Base-by-base conservation (phyloP, 2,329 filamentous ascomycete genomes). In the Hypoxylon sp. region DNA sequence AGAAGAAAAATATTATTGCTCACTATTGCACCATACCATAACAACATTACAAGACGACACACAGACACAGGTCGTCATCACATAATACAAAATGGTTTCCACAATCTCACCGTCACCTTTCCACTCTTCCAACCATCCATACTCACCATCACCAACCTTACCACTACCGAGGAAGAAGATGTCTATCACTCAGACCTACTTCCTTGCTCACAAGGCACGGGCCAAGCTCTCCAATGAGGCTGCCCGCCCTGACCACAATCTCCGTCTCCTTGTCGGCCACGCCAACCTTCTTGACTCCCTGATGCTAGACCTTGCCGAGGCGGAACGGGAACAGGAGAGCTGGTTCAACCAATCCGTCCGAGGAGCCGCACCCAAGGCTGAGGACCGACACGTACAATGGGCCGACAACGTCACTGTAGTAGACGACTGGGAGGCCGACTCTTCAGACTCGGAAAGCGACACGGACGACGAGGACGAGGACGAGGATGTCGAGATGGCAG, bases 151-250 rank as follows among this genome's bases (percentile, higher is more conserved):
- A 64, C 75, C 74, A 55, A 75, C 78, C 26, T 77, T 79, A 71
- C 80, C 80, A 33, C 73, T 82, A 52, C 81, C 83, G 79, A 85
- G 91, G 83, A 92, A 93, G 81, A 94, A 91, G 83, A 98, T 98
- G 96, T 96, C 92, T 79, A 91, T 98, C 83, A 96, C 95, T 26
- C 93, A 97, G 83, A 98, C 95, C 67, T 99, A 98, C 91, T 97
- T 93, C 84, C 91, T 98, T 75, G 96, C 96, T 78, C 94, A 97
- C 86, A 95, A 94, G 81, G 96, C 96, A 78, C 90, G 96, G 80
- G 91, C 90, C 74, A 99, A 99, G 93, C 93, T 99, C 77, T 93
- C 93, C 71, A 88, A 87, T 70, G 95, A 98, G 84, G 96, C 96
- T 83, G 89, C 90, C 80, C 91, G 91, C 76, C 85, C 93, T 74